Percentiles rank a stretch among this genome's conserved stretches.
Evolutionary conservation across 2,329 filamentous ascomycete genomes (phyloP).

Genomic region (Fusarium haematococcum): DNA sequence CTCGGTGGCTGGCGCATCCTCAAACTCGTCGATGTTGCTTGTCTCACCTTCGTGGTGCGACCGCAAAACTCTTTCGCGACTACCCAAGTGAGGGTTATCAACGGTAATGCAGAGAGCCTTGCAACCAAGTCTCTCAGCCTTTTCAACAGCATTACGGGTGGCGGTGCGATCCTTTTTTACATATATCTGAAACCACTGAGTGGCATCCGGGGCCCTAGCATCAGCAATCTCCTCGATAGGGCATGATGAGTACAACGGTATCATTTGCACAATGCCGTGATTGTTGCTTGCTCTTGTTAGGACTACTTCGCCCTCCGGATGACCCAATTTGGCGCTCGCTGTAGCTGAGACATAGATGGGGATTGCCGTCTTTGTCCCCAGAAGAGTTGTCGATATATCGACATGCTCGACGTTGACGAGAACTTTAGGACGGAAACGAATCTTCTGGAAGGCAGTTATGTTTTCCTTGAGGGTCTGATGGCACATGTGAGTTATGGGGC

Average conservation of each 20-base stretch:
- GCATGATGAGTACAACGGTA: slow-evolving; percentile 22
- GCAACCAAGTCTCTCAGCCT: slow-evolving; percentile 12
- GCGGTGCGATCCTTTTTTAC: slow-evolving; percentile 21
- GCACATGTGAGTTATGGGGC: fast-evolving
- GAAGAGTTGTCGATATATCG: slow-evolving; percentile 11
- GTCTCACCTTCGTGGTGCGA: not conserved
- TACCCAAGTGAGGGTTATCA: slow-evolving; percentile 23
- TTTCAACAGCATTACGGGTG: slow-evolving; percentile 8
- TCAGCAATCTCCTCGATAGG: not conserved
- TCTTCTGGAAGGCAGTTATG: not conserved
- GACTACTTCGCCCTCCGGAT: slow-evolving; percentile 19
- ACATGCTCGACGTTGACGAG: slow-evolving; percentile 25
- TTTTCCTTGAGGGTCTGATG: slow-evolving; percentile 20
- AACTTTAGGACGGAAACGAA: slow-evolving; percentile 17
- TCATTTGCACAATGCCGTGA: slow-evolving; percentile 24
- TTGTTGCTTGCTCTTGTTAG: slow-evolving; percentile 12
- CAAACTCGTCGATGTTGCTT: not conserved
- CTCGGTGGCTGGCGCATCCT: slow-evolving; percentile 22
- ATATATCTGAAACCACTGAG: slow-evolving; percentile 26
- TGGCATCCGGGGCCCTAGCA: not conserved
- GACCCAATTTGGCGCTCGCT: slow-evolving; percentile 18
- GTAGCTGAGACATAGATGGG: slow-evolving; percentile 27
- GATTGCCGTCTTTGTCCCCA: not conserved
- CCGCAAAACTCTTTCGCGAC: slow-evolving; percentile 19
- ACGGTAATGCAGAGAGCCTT: slow-evolving; percentile 28